A percentile compares a stretch with the other conserved stretches of the same genome.
Evolutionary conservation across 495 filamentous ascomycete genomes (phyloP).

Genomic region (Hypoxylon fragiforme): DNA sequence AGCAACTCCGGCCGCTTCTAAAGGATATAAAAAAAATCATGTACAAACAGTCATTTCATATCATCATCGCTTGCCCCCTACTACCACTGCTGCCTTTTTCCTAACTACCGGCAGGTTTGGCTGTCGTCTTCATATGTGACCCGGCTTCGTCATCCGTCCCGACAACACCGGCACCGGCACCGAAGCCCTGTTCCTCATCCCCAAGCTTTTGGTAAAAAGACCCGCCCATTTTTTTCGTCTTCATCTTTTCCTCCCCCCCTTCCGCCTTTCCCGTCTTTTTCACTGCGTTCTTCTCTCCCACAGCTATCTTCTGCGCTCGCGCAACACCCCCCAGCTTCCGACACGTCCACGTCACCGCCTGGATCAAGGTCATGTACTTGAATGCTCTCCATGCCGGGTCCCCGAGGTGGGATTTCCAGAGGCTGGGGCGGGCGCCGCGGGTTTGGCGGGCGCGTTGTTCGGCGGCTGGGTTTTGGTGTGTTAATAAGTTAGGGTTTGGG

Average conservation of each 20-base stretch:
- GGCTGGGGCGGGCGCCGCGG: too few relatives aligned
- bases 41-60: too few relatives aligned
- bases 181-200: conserved; percentile 6
- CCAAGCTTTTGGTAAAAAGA: conserved; percentile 19
- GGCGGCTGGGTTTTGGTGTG: too few relatives aligned
- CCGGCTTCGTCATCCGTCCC: too few relatives aligned
- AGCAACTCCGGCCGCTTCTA: too few relatives aligned
- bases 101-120: too few relatives aligned
- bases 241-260: not conserved
- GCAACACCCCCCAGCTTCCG: conserved; percentile 7
- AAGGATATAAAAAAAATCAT: too few relatives aligned
- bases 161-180: not conserved
- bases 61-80: too few relatives aligned
- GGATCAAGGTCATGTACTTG: conserved; percentile 13
- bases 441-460: too few relatives aligned
- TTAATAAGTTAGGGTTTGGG: too few relatives aligned
- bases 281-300: not conserved
- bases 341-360: conserved; percentile 6
- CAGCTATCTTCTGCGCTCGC: not conserved
- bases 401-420: not conserved
- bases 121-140: too few relatives aligned
- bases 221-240: conserved; percentile 19
- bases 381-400: conserved; percentile 16
- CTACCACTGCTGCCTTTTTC: not conserved
- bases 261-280: conserved; percentile 11